Evolutionary conservation across 2,329 filamentous ascomycete genomes (phyloP), one percentile per base, ranked within the genome.

Genomic region (Pseudogymnoascus sp.): DNA sequence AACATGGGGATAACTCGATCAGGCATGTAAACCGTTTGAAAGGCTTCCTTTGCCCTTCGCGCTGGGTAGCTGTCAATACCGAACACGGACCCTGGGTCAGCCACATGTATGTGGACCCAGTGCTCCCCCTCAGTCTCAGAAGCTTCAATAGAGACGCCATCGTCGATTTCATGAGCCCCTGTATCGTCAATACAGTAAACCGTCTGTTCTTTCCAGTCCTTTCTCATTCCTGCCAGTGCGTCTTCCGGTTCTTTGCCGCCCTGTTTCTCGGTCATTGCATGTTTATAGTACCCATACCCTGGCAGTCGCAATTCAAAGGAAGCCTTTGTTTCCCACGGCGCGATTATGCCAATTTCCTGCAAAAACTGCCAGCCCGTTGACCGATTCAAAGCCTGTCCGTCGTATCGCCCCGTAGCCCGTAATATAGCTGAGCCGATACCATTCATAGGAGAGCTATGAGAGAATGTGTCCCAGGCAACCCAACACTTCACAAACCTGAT

Each of bases 61-160:
- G 82, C 81, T 6, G 90, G 73, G 7, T 78, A 75, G 38, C 85
- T 84, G 21, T 83, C 77, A 16, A 84, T 82, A 18, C 76, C 69
- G 66, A 94, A 84, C 64, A 84, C 83, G 4, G 90, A 89, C 2
- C 88, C 87, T 7, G 90, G 90, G 70, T 94, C 91, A 12, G 91
- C 90, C 44, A 89, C 82, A 72, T 94, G 90, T 33, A 91, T 75
- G 70, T 92, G 89, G 31, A 93, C 77, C 90, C 90, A 94, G 69
- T 83, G 84, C 67, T 88, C 79, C 60, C 79, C 72, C 18, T 79
- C 65, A 66, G 66, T 76, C 3, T 78, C 74, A 1, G 86, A 82
- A 53, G 75, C 73, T 70, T 91, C 86, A 6, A 94, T 70, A 0
- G 90, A 93, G 7, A 95, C 75, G 1, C 87, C 90, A 71, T 95